phyloP scores from a whole-genome alignment of 1,284 basidiomycete genomes.

The Trichosporon faecale region DNA sequence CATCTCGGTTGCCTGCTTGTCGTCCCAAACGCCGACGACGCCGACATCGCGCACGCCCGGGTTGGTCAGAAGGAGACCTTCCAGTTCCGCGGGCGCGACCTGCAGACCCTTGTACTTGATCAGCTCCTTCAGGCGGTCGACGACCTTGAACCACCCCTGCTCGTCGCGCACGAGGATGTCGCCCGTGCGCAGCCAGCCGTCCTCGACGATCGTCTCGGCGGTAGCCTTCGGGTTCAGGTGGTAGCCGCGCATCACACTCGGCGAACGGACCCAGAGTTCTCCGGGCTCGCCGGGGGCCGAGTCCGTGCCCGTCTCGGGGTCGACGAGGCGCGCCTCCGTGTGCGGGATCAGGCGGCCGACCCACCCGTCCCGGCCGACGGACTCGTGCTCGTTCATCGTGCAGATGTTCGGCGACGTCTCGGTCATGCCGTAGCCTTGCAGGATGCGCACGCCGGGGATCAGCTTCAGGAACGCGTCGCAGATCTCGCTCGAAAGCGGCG shows the following conservation, averaged over 20 bases:
- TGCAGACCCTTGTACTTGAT: conserved; percentile 66
- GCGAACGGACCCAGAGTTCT: conserved; percentile 76
- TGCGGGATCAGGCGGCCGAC: conserved; percentile 73
- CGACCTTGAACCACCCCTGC: conserved; percentile 57
- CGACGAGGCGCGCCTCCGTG: conserved; percentile 69
- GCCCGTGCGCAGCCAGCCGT: conserved; percentile 79
- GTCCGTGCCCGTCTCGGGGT: conserved; percentile 39
- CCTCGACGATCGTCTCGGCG: conserved; percentile 57
- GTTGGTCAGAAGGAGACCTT: conserved; percentile 67
- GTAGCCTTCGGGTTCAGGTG: conserved; percentile 67
- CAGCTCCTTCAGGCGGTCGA: conserved; percentile 64
- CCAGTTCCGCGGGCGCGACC: conserved; percentile 82
- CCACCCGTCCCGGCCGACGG: conserved; percentile 56
- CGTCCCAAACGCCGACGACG: conserved; percentile 65
- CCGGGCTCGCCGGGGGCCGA: conserved; percentile 62
- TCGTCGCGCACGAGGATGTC: conserved; percentile 65
- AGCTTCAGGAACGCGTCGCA: conserved; percentile 31
- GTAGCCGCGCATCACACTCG: conserved; percentile 72
- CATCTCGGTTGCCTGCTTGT: conserved; percentile 60
- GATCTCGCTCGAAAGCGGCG: conserved; percentile 63
- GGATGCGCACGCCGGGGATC: conserved; percentile 32
- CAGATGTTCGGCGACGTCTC: conserved; percentile 53
- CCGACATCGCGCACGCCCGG: conserved; percentile 67
- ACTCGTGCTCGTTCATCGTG: conserved; percentile 35
- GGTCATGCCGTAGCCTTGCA: conserved; percentile 54